Conservation (phyloP, 2,329 filamentous ascomycete genomes). For the Ophiostoma novo-ulmi region DNA sequence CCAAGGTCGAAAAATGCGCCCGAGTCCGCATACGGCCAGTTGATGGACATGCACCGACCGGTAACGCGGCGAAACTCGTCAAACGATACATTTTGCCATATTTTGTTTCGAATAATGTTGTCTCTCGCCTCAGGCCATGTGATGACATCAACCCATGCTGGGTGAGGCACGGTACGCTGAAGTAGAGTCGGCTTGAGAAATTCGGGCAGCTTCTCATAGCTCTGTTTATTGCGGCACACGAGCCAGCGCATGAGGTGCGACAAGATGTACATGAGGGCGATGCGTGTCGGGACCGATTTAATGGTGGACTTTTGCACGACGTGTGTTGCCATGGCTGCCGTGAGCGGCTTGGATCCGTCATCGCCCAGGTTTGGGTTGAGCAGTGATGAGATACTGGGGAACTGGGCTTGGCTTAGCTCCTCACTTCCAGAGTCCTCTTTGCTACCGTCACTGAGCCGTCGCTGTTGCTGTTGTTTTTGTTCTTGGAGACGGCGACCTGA, state of each 20-base stretch:
- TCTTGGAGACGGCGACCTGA: conserved; percentile 17
- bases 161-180: conserved; percentile 30
- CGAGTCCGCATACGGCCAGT: conserved; percentile 25
- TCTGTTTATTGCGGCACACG: conserved; percentile 29
- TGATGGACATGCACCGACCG: conserved; percentile 21
- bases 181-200: conserved; percentile 30
- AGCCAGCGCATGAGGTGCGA: conserved; percentile 28
- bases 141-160: conserved; percentile 31
- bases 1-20: conserved; percentile 20
- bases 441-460: not conserved
- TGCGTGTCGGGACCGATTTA: conserved; percentile 24
- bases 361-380: conserved; percentile 26
- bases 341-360: conserved; percentile 20
- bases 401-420: conserved; percentile 25
- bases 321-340: conserved; percentile 18
- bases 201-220: conserved; percentile 29
- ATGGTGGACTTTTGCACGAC: conserved; percentile 17
- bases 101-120: conserved; percentile 17
- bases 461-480: not conserved
- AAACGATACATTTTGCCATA: conserved; percentile 18
- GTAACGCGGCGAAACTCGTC: conserved; percentile 17
- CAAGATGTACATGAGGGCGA: conserved; percentile 28
- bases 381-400: conserved; percentile 31
- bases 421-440: not conserved
- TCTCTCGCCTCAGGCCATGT: conserved; percentile 21